These are phyloP conservation scores for Dothistroma septosporum DNA, from an alignment of 2,329 filamentous ascomycete species.

Conservation along the genomic window DNA sequence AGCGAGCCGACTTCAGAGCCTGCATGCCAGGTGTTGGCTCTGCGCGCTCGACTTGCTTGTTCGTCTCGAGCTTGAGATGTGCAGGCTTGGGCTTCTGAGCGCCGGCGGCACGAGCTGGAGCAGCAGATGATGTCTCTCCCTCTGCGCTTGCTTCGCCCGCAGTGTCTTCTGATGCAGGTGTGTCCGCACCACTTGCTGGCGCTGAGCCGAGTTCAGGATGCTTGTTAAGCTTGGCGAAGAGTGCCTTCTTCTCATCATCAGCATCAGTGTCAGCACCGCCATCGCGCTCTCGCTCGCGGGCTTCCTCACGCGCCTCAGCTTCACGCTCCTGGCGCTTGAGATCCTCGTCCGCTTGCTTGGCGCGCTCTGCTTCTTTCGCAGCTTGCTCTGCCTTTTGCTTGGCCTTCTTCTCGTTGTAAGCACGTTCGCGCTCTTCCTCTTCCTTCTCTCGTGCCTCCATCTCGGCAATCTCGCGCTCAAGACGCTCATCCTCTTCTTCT, in stretches of 20 bases:
- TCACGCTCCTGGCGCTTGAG: slow-evolving; percentile 48
- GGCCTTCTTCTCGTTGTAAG: slow-evolving; percentile 67
- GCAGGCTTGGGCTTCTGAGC: slow-evolving; percentile 75
- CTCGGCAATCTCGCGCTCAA: slow-evolving; percentile 62
- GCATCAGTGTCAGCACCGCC: slow-evolving; percentile 20
- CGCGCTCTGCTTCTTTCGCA: slow-evolving; percentile 51
- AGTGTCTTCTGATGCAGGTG: slow-evolving; percentile 42
- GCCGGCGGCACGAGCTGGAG: slow-evolving; percentile 40
- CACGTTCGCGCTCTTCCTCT: slow-evolving; percentile 46
- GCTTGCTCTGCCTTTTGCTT: slow-evolving; percentile 48
- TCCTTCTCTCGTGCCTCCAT: slow-evolving; percentile 38
- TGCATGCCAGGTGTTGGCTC: slow-evolving; percentile 93
- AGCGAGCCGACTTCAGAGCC: slow-evolving; percentile 84
- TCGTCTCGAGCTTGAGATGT: slow-evolving; percentile 82
- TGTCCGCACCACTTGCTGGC: slow-evolving; percentile 30
- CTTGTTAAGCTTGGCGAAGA: slow-evolving; percentile 49
- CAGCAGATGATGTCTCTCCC: slow-evolving; percentile 13
- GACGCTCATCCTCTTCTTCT: slow-evolving; percentile 41
- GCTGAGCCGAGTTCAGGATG: slow-evolving; percentile 40
- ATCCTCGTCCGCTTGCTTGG: slow-evolving; percentile 53
- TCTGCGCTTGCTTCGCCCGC: slow-evolving; percentile 18
- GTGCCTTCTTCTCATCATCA: slow-evolving; percentile 41
- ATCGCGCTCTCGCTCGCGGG: slow-evolving; percentile 36
- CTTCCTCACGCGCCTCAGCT: slow-evolving; percentile 46
- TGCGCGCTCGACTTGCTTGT: slow-evolving; percentile 80